Evolutionary conservation across 2,329 filamentous ascomycete genomes (phyloP).

Genomic region (Cladosporium sp.): DNA sequence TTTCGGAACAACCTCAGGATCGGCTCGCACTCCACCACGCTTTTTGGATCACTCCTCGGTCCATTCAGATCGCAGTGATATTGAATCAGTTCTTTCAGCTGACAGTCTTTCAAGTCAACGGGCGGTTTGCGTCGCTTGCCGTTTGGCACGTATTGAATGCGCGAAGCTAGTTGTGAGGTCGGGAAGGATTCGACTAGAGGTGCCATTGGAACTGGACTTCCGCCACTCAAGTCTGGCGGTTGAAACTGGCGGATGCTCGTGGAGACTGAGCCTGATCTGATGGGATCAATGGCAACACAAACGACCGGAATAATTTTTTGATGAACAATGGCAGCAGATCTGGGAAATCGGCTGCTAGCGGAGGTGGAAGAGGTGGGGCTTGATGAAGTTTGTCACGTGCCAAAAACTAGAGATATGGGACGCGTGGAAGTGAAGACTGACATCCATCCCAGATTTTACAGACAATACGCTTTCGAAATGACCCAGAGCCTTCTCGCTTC

Average conservation of each 20-base stretch:
- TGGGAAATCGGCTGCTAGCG: conserved; percentile 51
- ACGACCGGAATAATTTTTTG: neutral
- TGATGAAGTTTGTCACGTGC: conserved; percentile 43
- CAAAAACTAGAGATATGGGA: neutral
- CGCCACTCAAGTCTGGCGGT: neutral
- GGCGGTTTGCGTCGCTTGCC: conserved; percentile 51
- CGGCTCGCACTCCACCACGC: conserved; percentile 51
- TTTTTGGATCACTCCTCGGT: conserved; percentile 36
- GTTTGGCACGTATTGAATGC: conserved; percentile 49
- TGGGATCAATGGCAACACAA: neutral
- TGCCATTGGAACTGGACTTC: conserved; percentile 47
- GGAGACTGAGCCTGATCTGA: neutral
- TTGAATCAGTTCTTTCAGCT: conserved; percentile 57
- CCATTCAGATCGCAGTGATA: conserved; percentile 56
- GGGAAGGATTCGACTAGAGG: conserved; percentile 53
- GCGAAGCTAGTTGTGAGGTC: conserved; percentile 47
- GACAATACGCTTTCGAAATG: conserved; percentile 31
- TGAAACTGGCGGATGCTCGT: neutral
- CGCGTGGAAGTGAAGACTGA: conserved; percentile 4
- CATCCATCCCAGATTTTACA: conserved; percentile 35
- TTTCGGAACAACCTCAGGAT: conserved; percentile 55
- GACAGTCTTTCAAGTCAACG: conserved; percentile 52
- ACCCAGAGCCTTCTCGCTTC: conserved; percentile 27
- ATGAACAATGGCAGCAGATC: conserved; percentile 36
- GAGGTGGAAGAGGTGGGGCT: conserved; percentile 48